Conservation (phyloP, 129 eudicot species). For the Heracleum sosnowskyi region DNA sequence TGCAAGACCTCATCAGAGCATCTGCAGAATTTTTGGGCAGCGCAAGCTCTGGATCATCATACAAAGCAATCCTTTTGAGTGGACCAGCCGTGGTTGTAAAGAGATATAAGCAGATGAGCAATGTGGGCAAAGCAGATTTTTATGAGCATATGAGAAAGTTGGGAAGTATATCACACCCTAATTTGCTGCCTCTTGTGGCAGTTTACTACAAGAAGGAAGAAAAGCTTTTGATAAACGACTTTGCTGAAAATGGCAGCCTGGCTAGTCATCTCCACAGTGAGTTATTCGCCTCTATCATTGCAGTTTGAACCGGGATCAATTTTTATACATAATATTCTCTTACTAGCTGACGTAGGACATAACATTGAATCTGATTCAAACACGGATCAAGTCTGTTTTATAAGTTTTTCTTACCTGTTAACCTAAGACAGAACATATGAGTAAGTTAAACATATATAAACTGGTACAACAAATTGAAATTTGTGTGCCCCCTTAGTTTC, state of each 20-base stretch:
- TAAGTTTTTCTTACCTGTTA: too few species aligned
- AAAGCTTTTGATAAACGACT: slow-evolving; percentile 44
- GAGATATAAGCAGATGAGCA: slow-evolving; percentile 48
- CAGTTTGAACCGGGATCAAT: neutral
- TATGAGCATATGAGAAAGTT: slow-evolving; percentile 39
- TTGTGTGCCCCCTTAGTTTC: too few species aligned
- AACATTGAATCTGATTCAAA: neutral
- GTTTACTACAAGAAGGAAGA: slow-evolving; percentile 44
- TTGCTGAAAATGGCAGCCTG: slow-evolving; percentile 43
- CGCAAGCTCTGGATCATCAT: slow-evolving; percentile 44
- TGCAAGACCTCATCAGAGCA: slow-evolving; percentile 35
- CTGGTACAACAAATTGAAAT: too few species aligned
- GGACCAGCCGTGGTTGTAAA: slow-evolving; percentile 45
- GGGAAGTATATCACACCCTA: slow-evolving; percentile 46
- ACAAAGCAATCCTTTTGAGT: slow-evolving; percentile 31
- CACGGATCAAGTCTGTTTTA: neutral
- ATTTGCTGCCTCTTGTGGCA: slow-evolving; percentile 46
- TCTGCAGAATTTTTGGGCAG: slow-evolving; percentile 52
- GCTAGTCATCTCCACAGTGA: slow-evolving; percentile 52
- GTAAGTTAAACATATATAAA: too few species aligned
- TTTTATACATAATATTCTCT: neutral
- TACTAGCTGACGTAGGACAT: neutral
- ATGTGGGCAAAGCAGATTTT: slow-evolving; percentile 36
- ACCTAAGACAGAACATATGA: too few species aligned
- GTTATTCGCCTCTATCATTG: neutral